These are phyloP conservation scores for Forsythia suspensa DNA, from an alignment of 257 asterid species.

Conservation along the genomic window DNA sequence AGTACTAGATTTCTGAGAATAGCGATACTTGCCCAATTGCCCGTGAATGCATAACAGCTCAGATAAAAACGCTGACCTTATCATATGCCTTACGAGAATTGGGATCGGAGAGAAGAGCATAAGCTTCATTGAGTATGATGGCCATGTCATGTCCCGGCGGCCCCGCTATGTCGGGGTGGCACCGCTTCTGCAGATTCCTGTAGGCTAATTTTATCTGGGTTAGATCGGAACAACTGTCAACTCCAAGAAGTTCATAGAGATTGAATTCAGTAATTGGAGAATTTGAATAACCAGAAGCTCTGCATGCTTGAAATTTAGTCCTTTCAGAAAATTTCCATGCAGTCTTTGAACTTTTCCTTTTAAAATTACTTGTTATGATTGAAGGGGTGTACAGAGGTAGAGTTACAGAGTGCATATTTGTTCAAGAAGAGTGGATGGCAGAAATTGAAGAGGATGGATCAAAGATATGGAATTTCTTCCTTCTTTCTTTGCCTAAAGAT, in stretches of 20 bases:
- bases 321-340: conserved; percentile 19
- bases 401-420: conserved; percentile 48
- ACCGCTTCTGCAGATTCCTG: conserved; percentile 75
- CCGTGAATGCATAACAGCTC: neutral
- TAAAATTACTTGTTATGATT: conserved; percentile 22
- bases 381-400: conserved; percentile 41
- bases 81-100: conserved; percentile 68
- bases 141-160: conserved; percentile 92
- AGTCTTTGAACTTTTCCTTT: conserved; percentile 20
- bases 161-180: conserved; percentile 96
- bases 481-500: conserved; percentile 4
- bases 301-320: conserved; percentile 31
- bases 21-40: neutral
- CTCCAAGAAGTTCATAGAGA: conserved; percentile 83
- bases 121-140: conserved; percentile 84
- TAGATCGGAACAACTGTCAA: conserved; percentile 58
- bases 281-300: conserved; percentile 29
- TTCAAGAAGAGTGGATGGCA: neutral
- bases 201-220: conserved; percentile 75
- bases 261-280: conserved; percentile 63
- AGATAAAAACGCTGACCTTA: conserved; percentile 43
- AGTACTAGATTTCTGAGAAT: neutral
- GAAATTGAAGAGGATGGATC: neutral
- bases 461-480: neutral
- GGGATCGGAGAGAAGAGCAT: conserved; percentile 80